Percentiles rank a stretch among this genome's conserved stretches.
Evolutionary conservation across 495 filamentous ascomycete species (phyloP).

Genomic region (Hypoxylon perforatum): DNA sequence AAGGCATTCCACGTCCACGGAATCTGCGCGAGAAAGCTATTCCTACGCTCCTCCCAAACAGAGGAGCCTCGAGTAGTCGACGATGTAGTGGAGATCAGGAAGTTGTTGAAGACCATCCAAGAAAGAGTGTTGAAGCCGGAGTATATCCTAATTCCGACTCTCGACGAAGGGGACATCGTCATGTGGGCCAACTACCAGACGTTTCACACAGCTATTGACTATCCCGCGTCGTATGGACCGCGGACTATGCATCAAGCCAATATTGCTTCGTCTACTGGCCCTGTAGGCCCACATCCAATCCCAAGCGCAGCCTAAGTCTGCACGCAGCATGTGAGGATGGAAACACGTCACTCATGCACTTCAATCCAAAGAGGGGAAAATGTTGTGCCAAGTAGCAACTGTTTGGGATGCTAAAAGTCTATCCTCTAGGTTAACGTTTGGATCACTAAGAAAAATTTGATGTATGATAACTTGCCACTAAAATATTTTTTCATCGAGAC

Average conservation of each 20-base stretch:
- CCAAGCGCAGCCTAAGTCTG: conserved; percentile 10
- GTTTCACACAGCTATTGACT: conserved; percentile 52
- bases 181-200: conserved; percentile 51
- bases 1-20: conserved; percentile 54
- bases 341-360: background rate
- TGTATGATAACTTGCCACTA: background rate
- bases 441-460: background rate
- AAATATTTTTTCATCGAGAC: background rate
- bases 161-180: conserved; percentile 49
- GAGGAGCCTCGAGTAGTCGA: conserved; percentile 46
- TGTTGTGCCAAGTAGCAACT: no score
- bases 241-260: conserved; percentile 54
- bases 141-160: conserved; percentile 41
- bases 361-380: no score
- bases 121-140: conserved; percentile 41
- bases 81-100: conserved; percentile 48
- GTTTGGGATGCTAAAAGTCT: no score
- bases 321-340: background rate
- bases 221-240: conserved; percentile 44
- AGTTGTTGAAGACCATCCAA: conserved; percentile 37
- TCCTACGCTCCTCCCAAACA: conserved; percentile 43
- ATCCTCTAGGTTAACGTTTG: background rate
- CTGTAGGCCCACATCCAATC: conserved; percentile 29
- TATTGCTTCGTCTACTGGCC: conserved; percentile 38
- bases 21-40: conserved; percentile 51